Percentiles rank a stretch among this genome's conserved stretches.
Conservation (phyloP, 1,139 yeast species). For the Suhomyces ambrosiae region DNA sequence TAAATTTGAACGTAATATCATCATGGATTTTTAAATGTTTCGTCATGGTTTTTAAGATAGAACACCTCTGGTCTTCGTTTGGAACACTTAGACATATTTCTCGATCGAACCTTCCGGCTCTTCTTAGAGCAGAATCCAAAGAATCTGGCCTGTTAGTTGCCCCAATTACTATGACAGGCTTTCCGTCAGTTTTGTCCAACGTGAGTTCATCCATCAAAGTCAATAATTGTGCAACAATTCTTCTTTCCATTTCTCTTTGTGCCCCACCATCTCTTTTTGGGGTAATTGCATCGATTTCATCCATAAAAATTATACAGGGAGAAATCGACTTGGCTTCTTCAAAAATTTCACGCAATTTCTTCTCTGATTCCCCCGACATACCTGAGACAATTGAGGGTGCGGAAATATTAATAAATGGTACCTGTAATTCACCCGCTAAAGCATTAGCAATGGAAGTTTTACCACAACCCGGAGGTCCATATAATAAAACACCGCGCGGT, state of each 20-base stretch:
- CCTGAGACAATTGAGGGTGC: constrained; percentile 98
- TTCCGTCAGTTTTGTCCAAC: constrained; percentile 84
- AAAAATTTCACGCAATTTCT: constrained; percentile 86
- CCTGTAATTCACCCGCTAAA: constrained; percentile 89
- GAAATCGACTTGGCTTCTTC: constrained; percentile 91
- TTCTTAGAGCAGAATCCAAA: constrained; percentile 49
- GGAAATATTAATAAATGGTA: constrained; percentile 86
- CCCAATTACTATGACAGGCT: constrained; percentile 69
- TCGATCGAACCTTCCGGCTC: constrained; percentile 53
- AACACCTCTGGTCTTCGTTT: constrained; percentile 76
- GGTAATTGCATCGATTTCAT: constrained; percentile 97
- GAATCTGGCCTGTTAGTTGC: constrained; percentile 55
- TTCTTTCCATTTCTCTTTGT: constrained; percentile 95
- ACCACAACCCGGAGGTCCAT: constrained; percentile 99
- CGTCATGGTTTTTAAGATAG: constrained; percentile 77
- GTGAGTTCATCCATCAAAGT: constrained; percentile 94
- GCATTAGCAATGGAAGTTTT: constrained; percentile 96
- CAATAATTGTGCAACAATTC: constrained; percentile 92
- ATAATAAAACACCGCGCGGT: constrained; percentile 91
- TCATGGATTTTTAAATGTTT: constrained; percentile 58
- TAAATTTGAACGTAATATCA: constrained; percentile 66
- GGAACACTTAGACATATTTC: constrained; percentile 80
- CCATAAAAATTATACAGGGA: constrained; percentile 90
- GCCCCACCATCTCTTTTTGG: constrained; percentile 97
- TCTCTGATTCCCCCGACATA: constrained; percentile 99